phyloP scores from a whole-genome alignment of 257 asterid genomes.

The Nicotiana obtusifolia region DNA sequence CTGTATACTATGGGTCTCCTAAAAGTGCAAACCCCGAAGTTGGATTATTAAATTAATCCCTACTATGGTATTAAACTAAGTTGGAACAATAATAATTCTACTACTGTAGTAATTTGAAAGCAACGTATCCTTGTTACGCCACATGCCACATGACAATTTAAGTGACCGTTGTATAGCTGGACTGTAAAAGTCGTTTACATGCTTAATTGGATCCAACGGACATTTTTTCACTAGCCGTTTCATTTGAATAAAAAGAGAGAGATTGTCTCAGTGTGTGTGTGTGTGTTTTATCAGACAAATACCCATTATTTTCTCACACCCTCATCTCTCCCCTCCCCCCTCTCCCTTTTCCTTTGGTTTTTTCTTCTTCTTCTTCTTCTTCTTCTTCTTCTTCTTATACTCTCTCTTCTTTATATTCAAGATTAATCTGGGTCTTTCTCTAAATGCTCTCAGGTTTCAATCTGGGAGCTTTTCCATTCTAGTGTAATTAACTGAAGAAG shows the following conservation, averaged over 20 bases:
- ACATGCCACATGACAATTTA: conserved; percentile 36
- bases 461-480: neutral
- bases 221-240: conserved; percentile 79
- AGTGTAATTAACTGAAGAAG: conserved; percentile 4
- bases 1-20: conserved; percentile 2
- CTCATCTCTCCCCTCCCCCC: conserved; percentile 17
- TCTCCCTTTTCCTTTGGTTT: neutral
- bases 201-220: conserved; percentile 38
- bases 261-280: neutral
- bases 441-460: neutral
- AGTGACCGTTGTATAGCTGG: conserved; percentile 62
- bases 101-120: conserved; percentile 40
- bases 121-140: conserved; percentile 32
- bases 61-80: neutral
- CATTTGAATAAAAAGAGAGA: conserved; percentile 41
- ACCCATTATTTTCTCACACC: conserved; percentile 27
- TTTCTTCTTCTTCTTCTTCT: neutral
- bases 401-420: neutral
- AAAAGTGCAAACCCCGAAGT: conserved; percentile 16
- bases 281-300: conserved; percentile 27
- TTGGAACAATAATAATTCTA: neutral
- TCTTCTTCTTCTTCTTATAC: neutral
- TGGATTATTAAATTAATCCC: neutral
- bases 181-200: conserved; percentile 25
- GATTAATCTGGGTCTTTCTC: neutral